Percentiles rank a stretch among this genome's conserved stretches.
phyloP scores from a whole-genome alignment of 495 filamentous ascomycete species.

The Filosporella fistucella region DNA sequence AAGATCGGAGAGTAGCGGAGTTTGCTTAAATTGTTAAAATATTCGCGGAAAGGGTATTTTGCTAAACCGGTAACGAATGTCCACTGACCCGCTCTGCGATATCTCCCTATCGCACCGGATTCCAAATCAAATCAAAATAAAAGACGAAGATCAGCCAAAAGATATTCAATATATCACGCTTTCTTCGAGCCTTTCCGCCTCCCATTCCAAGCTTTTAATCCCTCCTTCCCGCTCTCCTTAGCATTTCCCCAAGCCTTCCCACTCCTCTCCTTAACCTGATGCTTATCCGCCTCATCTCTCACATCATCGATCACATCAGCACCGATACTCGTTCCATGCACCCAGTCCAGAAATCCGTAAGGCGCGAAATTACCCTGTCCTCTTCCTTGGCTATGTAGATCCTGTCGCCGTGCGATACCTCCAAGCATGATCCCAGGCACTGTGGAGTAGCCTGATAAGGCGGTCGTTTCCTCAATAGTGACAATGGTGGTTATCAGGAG shows the following conservation, averaged over 20 bases:
- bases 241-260: slow-evolving; percentile 33
- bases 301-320: slow-evolving; percentile 53
- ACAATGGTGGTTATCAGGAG: slow-evolving; percentile 61
- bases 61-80: too few relatives aligned
- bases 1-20: too few relatives aligned
- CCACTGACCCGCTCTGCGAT: too few relatives aligned
- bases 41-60: too few relatives aligned
- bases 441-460: slow-evolving; percentile 71
- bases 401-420: slow-evolving; percentile 66
- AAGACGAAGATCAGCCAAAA: too few relatives aligned
- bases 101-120: too few relatives aligned
- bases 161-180: too few relatives aligned
- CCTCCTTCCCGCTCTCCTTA: slow-evolving; percentile 30
- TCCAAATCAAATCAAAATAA: too few relatives aligned
- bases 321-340: slow-evolving; percentile 60
- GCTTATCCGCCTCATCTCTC: slow-evolving; percentile 53
- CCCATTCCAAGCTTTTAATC: slow-evolving; percentile 25
- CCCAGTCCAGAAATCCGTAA: slow-evolving; percentile 76
- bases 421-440: slow-evolving; percentile 72
- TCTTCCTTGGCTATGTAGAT: slow-evolving; percentile 56
- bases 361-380: slow-evolving; percentile 72
- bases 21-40: too few relatives aligned
- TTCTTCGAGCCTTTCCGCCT: slow-evolving; percentile 18
- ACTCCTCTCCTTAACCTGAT: slow-evolving; percentile 45
- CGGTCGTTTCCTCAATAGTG: slow-evolving; percentile 72